Conservation (phyloP, 106 monocot species). For the Dactylorhiza incarnata region DNA sequence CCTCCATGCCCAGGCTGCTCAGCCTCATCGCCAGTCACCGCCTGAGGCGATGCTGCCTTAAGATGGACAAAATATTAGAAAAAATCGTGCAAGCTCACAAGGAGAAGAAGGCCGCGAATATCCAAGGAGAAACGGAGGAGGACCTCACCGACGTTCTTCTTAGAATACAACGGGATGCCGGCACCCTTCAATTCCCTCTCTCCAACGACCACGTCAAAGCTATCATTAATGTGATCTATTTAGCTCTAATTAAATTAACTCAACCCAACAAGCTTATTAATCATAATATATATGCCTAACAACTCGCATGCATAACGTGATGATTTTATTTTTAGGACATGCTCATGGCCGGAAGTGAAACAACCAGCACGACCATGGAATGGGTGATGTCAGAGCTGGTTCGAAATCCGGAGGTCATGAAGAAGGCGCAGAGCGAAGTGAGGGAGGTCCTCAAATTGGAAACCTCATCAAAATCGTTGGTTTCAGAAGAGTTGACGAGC, state of each 20-base stretch:
- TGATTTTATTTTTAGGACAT: slow-evolving; percentile 10
- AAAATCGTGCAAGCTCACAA: background rate
- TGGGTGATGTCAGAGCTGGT: slow-evolving; percentile 19
- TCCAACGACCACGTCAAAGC: slow-evolving; percentile 1
- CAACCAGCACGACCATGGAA: background rate
- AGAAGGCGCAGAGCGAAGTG: slow-evolving; percentile 13
- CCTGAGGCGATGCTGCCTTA: background rate
- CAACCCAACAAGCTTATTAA: background rate
- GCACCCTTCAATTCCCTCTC: background rate
- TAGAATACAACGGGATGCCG: background rate
- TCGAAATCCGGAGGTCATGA: slow-evolving; percentile 3
- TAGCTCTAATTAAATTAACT: background rate
- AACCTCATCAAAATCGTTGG: background rate
- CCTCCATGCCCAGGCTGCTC: slow-evolving; percentile 6
- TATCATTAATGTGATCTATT: background rate
- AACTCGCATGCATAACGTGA: too few species aligned
- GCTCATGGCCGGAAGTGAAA: slow-evolving; percentile 8
- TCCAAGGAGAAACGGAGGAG: background rate
- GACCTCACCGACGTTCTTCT: slow-evolving; percentile 6
- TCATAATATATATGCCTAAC: too few species aligned
- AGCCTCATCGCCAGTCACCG: background rate
- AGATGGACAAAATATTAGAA: background rate
- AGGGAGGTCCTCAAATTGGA: background rate
- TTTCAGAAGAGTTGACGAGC: background rate
- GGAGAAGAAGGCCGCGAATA: background rate